Evolutionary conservation across 2,329 filamentous ascomycete genomes (phyloP), one percentile per base, ranked within the genome.

Genomic region (Zymoseptoria passerinii): DNA sequence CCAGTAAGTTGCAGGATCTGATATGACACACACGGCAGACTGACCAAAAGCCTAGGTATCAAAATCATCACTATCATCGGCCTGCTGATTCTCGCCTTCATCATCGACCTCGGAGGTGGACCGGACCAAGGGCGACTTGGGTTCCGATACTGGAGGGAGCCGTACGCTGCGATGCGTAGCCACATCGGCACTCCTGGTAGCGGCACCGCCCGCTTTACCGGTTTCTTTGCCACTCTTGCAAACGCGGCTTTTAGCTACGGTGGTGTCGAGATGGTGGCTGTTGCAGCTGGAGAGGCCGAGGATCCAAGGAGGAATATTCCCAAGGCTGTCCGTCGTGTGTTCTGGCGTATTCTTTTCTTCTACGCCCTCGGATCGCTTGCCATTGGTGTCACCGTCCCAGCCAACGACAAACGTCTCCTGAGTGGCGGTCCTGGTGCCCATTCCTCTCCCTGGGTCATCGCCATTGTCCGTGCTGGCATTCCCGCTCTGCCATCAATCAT

Each of bases 91-190:
- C 53, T 68, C 18, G 73, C 75, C 1, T 72, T 87, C 28, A 76
- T 86, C 58, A 83, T 87, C 65, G 81, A 84, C 65, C 77, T 86
- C 0, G 84, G 84, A 28, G 84, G 83, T 52, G 77, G 83, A 1
- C 80, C 83, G 0, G 81, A 82, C 3, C 79, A 79, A 0, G 77
- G 81, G 19, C 75, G 81, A 4, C 78, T 84, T 54, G 87, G 87
- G 1, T 89, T 89, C 70, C 73, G 77, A 48, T 89, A 88, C 72
- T 91, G 87, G 88, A 81, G 76, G 55, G 56, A 72, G 84, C 87
- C 87, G 0, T 86, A 85, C 1, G 83, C 61, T 13, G 61, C 63
- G 4, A 68, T 68, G 65, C 83, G 85, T 35, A 81, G 86, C 65
- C 83, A 86, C 67, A 75, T 74, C 0, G 83, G 83, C 0, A 63